These are phyloP conservation scores for Pythium rhizo-oryzae DNA, from an alignment of 352 stramenopile genomes.

Conservation along the genomic window DNA sequence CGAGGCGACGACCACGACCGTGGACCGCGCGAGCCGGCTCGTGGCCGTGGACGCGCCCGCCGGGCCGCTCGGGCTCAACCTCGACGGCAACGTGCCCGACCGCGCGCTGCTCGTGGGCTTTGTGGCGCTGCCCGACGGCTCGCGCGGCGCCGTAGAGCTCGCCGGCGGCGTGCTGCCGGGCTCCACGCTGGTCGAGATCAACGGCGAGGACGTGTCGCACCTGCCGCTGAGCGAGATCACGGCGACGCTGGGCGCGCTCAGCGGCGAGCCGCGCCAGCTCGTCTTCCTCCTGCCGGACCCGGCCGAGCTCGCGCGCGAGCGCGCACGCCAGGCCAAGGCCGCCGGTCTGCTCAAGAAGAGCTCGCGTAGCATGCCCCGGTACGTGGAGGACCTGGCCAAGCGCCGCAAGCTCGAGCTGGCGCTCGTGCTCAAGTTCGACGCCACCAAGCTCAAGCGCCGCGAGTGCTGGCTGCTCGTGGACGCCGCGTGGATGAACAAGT, in stretches of 20 bases:
- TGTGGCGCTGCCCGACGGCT: conserved; percentile 51
- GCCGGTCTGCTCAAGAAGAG: conserved; percentile 17
- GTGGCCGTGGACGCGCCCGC: conserved; percentile 51
- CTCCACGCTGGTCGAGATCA: conserved; percentile 60
- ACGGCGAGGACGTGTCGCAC: conserved; percentile 58
- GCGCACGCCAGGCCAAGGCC: neutral
- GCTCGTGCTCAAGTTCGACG: conserved; percentile 60
- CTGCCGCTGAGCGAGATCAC: conserved; percentile 48
- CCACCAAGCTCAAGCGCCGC: conserved; percentile 52
- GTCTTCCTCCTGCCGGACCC: conserved; percentile 46
- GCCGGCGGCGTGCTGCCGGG: conserved; percentile 45
- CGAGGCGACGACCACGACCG: neutral
- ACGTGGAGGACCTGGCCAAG: conserved; percentile 51
- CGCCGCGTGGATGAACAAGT: conserved; percentile 65
- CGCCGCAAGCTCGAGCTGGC: conserved; percentile 62
- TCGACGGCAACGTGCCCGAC: conserved; percentile 42
- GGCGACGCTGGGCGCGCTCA: conserved; percentile 39
- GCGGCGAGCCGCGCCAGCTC: conserved; percentile 37
- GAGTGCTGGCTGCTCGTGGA: conserved; percentile 78
- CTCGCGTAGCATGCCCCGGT: conserved; percentile 33
- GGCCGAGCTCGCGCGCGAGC: neutral
- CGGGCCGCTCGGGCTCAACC: conserved; percentile 58
- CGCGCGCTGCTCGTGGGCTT: conserved; percentile 68
- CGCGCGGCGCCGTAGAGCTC: conserved; percentile 43
- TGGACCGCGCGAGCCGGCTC: conserved; percentile 28